phyloP scores from a whole-genome alignment of 78 protist species.

The Dictyostelium citrinum region DNA sequence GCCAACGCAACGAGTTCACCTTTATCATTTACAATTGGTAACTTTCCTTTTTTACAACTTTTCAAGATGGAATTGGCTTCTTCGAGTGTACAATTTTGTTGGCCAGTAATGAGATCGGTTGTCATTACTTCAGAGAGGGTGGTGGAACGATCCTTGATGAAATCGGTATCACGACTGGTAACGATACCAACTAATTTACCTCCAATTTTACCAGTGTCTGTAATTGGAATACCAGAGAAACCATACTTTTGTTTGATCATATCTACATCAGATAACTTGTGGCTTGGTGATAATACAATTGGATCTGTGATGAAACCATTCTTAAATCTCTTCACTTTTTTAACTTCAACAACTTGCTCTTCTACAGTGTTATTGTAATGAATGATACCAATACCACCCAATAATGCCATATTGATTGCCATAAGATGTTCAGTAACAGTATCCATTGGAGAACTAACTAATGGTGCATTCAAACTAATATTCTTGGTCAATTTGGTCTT shows the following conservation, averaged over 20 bases:
- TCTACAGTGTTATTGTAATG: slow-evolving; percentile 91
- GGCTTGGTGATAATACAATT: slow-evolving; percentile 75
- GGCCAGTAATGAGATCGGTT: slow-evolving; percentile 59
- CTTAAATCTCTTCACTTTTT: slow-evolving; percentile 84
- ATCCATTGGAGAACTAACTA: slow-evolving; percentile 94
- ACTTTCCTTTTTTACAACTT: slow-evolving; percentile 82
- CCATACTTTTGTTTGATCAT: slow-evolving; percentile 85
- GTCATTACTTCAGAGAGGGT: slow-evolving; percentile 88
- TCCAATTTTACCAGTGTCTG: slow-evolving; percentile 79
- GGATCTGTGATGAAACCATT: slow-evolving; percentile 93
- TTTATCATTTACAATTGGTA: slow-evolving; percentile 90
- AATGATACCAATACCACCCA: slow-evolving; percentile 96
- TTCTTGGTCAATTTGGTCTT: slow-evolving; percentile 53
- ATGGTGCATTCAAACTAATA: slow-evolving; percentile 75
- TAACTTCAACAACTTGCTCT: slow-evolving; percentile 88
- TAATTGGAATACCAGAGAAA: slow-evolving; percentile 94
- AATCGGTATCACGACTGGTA: slow-evolving; percentile 92
- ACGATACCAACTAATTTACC: slow-evolving; percentile 92
- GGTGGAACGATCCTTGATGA: slow-evolving; percentile 67
- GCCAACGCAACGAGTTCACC: slow-evolving; percentile 85
- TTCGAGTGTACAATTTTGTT: slow-evolving; percentile 76
- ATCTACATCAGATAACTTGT: slow-evolving; percentile 81
- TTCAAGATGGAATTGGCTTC: slow-evolving; percentile 87
- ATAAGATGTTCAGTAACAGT: slow-evolving; percentile 93
- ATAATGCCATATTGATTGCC: slow-evolving; percentile 96